A percentile compares a stretch with the other conserved stretches of the same genome.
phyloP scores from a whole-genome alignment of 352 stramenopile species.

The Pythium dissotocum region DNA sequence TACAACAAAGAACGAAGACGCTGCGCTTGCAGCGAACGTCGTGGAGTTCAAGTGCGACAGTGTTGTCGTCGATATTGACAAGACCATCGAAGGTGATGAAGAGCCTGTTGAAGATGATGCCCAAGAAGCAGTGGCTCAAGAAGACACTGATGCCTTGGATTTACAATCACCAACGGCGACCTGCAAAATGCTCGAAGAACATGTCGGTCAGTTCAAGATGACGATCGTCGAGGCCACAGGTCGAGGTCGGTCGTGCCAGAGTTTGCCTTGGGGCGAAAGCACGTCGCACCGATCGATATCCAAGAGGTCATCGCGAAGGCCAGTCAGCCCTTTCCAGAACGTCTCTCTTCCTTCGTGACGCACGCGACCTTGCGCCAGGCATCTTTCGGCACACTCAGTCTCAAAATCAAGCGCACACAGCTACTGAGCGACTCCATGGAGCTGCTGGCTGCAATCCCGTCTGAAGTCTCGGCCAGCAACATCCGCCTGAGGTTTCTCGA shows the following conservation, averaged over 20 bases:
- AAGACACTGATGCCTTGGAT: background rate
- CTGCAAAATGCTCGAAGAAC: background rate
- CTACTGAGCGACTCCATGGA: constrained; percentile 18
- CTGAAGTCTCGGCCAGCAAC: background rate
- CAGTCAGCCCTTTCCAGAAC: constrained; percentile 11
- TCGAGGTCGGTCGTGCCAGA: background rate
- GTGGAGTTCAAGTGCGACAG: constrained; percentile 1
- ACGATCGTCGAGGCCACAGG: background rate
- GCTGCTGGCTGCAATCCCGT: background rate
- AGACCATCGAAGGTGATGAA: background rate
- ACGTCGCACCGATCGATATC: background rate
- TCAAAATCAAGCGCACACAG: constrained; percentile 2
- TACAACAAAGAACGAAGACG: background rate
- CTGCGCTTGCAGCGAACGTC: background rate
- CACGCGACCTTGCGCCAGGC: background rate
- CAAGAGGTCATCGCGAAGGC: background rate
- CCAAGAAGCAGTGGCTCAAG: background rate
- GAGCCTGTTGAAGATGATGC: background rate
- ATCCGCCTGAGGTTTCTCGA: constrained; percentile 64
- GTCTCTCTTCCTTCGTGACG: constrained; percentile 14
- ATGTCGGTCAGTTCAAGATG: background rate
- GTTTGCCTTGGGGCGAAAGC: background rate
- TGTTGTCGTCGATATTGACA: background rate
- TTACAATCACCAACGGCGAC: background rate
- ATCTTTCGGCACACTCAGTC: background rate